Evolutionary conservation across 2,329 filamentous ascomycete species (phyloP), one percentile per base, ranked within the genome.

Genomic region (Verruconis gallopava): DNA sequence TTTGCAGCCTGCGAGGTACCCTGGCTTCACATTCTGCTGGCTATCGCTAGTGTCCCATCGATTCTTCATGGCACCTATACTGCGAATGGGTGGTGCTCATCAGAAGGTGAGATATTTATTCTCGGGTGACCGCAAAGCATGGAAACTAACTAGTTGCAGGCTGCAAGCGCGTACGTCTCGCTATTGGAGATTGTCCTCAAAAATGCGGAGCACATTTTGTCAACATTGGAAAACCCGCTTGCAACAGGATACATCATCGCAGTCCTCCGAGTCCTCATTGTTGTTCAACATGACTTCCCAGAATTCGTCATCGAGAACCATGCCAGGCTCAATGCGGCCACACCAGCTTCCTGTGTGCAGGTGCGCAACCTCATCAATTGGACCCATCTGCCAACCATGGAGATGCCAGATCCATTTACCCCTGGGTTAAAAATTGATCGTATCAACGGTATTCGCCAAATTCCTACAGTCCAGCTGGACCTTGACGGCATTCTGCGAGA

Each of bases 271-370:
- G 74, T 95, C 46, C 65, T 96, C 42, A 67, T 93, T 22, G 73
- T 93, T 40, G 67, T 98, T 41, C 84, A 94, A 51, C 91, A 96
- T 55, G 91, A 98, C 59, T 96, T 85, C 61, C 83, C 89, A 0
- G 86, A 95, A 44, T 98, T 94, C 60, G 65, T 98, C 33, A 81
- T 84, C 4, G 84, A 88, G 51, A 85, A 93, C 58, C 84, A 93
- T 55, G 77, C 84, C 50, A 75, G 77, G 50, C 75, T 98, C 40
- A 86, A 81, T 63, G 79, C 82, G 51, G 77, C 76, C 53, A 81
- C 96, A 44, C 84, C 88, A 1, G 75, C 78, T 39, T 81, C 91
- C 54, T 91, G 85, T 61, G 79, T 80, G 13, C 91, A 96, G 60
- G 69, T 95, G 40, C 77, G 88, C 49, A 95, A 96, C 55, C 70